Evolutionary conservation across 2,329 filamentous ascomycete species (phyloP).

Genomic region (Trichoderma atroviride): DNA sequence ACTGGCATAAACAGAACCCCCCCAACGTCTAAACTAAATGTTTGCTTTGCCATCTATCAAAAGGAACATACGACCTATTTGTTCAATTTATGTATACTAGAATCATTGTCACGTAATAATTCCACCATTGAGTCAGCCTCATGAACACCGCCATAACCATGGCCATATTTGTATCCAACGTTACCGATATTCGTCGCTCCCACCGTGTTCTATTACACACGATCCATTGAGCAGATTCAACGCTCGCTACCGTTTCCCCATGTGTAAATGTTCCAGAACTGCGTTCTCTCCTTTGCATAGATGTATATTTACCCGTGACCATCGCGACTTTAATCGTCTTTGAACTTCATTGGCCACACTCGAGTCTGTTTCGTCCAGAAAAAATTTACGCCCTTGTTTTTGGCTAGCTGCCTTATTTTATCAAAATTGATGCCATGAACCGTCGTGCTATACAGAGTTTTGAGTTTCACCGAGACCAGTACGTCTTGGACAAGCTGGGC

Average conservation of each 20-base stretch:
- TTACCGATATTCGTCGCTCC: not conserved
- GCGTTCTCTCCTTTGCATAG: too few relatives aligned
- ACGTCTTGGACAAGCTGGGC: slow-evolving; percentile 37
- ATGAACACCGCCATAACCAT: not conserved
- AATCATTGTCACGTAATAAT: not conserved
- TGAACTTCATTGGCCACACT: slow-evolving; percentile 39
- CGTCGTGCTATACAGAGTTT: slow-evolving; percentile 39
- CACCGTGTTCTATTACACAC: not conserved
- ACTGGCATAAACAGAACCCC: not conserved
- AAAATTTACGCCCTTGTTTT: slow-evolving; percentile 35
- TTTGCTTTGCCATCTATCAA: not conserved
- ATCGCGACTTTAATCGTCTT: not conserved
- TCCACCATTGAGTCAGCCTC: not conserved
- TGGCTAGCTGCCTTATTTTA: slow-evolving; percentile 32
- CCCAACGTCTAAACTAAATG: not conserved
- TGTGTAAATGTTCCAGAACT: not conserved
- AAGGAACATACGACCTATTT: not conserved
- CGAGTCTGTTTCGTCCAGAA: slow-evolving; percentile 37
- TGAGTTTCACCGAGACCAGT: slow-evolving; percentile 38
- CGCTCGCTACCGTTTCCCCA: not conserved
- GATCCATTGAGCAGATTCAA: not conserved
- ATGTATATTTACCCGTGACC: not conserved
- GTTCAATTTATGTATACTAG: not conserved
- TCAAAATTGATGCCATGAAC: slow-evolving; percentile 40
- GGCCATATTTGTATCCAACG: not conserved